Base-by-base conservation (phyloP, 495 filamentous ascomycete genomes). In the Cenococcum geophilum region DNA sequence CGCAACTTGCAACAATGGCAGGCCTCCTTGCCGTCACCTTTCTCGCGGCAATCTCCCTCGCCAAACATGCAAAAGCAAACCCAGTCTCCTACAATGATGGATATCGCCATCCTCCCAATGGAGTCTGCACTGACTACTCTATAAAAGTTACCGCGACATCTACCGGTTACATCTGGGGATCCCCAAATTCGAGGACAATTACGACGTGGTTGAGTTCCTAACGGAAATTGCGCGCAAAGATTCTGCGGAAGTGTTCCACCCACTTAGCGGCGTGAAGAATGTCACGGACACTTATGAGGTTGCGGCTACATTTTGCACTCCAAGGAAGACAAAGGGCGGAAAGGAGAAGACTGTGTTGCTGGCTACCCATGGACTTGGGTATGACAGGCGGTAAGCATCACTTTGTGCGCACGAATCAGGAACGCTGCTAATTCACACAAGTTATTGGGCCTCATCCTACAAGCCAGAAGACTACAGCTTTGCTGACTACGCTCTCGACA, bases 321-420 rank as follows among this genome's bases (percentile, higher is more conserved):
- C 63, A 16, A 55, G 51, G 34, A 50, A 55, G 10, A 40, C n/a
- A 40, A 63, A 35, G 18, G 35, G 27, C 21, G 60, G 61, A 34
- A 66, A 61, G 43, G 67, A 66, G 42, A 66, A 54, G 14, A 62
- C 50, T 9, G 53, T 70, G 21, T 42, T 70, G 14, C 51, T 70
- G 1, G 55, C 64, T 43, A 67, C 60, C 4, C 64, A 67, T 62
- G 67, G 67, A 1, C 27, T 67, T 16, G 64, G 64, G 14, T 70
- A 62, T 52, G 59, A 70, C 55, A 12, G 64, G 18, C 35, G 59
- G 62, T 68, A 51, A 34, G 57, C 32, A 37, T 34, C 11, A 22
- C n/a, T 34, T 9, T 16, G 2, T 5, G 35, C n/a, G 3, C 45
- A 50, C n/a, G n/a, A n/a, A 14, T 5, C 1, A 58, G 22, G 16